Conservation (phyloP, 1,139 yeast species). For the Yamadazyma taylorii region DNA sequence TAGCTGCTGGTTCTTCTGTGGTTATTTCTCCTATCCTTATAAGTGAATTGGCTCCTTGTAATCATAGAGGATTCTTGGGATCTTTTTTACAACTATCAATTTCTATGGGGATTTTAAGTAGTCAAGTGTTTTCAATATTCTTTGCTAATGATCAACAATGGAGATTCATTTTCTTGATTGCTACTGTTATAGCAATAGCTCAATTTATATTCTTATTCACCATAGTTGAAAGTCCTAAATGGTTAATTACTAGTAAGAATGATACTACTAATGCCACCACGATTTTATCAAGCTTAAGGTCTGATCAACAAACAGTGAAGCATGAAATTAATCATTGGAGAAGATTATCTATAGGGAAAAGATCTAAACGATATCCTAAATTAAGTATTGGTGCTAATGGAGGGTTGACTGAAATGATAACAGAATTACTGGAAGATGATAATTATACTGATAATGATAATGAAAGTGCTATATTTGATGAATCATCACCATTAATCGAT, state of each 20-base stretch:
- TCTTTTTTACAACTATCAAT: constrained; percentile 38
- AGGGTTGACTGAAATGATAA: background rate
- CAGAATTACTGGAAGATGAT: background rate
- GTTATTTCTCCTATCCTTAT: constrained; percentile 40
- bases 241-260: constrained; percentile 34
- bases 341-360: constrained; percentile 20
- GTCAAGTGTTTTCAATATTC: constrained; percentile 33
- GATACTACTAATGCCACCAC: constrained; percentile 28
- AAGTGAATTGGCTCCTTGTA: constrained; percentile 38
- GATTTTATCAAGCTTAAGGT: constrained; percentile 28
- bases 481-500: constrained; percentile 15
- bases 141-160: constrained; percentile 39
- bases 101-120: constrained; percentile 33
- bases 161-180: constrained; percentile 32
- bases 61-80: constrained; percentile 41
- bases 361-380: background rate
- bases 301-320: constrained; percentile 29
- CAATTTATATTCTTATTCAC: constrained; percentile 35
- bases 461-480: constrained; percentile 4
- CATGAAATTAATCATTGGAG: constrained; percentile 43
- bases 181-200: constrained; percentile 23
- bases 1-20: constrained; percentile 41
- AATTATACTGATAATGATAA: background rate
- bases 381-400: background rate
- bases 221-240: constrained; percentile 41